Conservation (phyloP, 352 stramenopile species). For the Globisporangium paroecandrum region DNA sequence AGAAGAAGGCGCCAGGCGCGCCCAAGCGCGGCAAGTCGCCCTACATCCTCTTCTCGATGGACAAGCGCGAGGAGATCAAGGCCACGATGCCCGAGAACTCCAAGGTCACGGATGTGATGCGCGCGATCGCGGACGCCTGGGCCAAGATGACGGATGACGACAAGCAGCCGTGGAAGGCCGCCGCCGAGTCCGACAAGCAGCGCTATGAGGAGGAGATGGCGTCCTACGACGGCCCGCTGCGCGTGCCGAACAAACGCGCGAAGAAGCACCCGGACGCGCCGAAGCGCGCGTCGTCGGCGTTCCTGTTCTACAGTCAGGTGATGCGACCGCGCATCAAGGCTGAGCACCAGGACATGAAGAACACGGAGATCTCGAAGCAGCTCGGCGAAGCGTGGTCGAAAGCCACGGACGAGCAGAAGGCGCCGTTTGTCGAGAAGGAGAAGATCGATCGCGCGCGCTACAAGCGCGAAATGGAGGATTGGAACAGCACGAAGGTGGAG, state of each 20-base stretch:
- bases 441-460: slow-evolving; percentile 89
- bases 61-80: slow-evolving; percentile 90
- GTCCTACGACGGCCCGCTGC: slow-evolving; percentile 88
- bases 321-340: slow-evolving; percentile 88
- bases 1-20: slow-evolving; percentile 87
- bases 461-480: slow-evolving; percentile 92
- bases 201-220: slow-evolving; percentile 93
- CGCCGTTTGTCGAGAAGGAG: slow-evolving; percentile 91
- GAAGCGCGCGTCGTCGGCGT: slow-evolving; percentile 93
- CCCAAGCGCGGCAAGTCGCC: slow-evolving; percentile 89
- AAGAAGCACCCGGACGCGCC: slow-evolving; percentile 94
- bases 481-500: slow-evolving; percentile 83
- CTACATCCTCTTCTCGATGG: slow-evolving; percentile 93
- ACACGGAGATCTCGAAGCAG: slow-evolving; percentile 94
- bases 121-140: slow-evolving; percentile 89
- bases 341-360: slow-evolving; percentile 93
- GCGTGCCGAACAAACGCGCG: slow-evolving; percentile 90
- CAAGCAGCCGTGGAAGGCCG: slow-evolving; percentile 91
- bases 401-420: slow-evolving; percentile 88
- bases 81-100: slow-evolving; percentile 75
- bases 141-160: slow-evolving; percentile 88
- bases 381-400: slow-evolving; percentile 92
- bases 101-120: slow-evolving; percentile 91
- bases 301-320: slow-evolving; percentile 93
- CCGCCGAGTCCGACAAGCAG: slow-evolving; percentile 91